These are phyloP conservation scores for Cordyceps tenuipes DNA, from an alignment of 2,329 filamentous ascomycete genomes.

Conservation along the genomic window DNA sequence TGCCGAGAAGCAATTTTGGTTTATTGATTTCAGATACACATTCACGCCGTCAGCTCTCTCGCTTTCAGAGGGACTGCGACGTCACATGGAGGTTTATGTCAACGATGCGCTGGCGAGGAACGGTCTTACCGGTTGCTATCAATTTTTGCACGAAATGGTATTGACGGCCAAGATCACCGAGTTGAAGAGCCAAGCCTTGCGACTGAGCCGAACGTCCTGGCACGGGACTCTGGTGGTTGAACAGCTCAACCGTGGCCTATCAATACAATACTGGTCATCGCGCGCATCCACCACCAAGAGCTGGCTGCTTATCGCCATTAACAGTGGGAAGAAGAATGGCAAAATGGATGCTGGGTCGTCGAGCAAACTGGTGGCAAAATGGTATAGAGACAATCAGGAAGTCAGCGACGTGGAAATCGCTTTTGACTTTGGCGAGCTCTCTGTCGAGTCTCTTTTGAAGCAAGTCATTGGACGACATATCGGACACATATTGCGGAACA, in stretches of 20 bases:
- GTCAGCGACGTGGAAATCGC: conserved; percentile 58
- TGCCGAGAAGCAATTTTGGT: conserved; percentile 77
- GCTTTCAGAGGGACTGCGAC: conserved; percentile 55
- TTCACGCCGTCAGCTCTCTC: conserved; percentile 61
- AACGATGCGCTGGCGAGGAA: conserved; percentile 63
- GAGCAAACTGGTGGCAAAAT: conserved; percentile 57
- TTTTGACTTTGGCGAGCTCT: conserved; percentile 60
- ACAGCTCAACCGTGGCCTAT: conserved; percentile 68
- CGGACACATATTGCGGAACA: conserved; percentile 59
- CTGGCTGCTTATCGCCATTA: conserved; percentile 83
- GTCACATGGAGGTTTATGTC: conserved; percentile 59
- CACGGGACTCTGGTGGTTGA: conserved; percentile 70
- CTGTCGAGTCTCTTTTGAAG: conserved; percentile 65
- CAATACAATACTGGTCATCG: conserved; percentile 84
- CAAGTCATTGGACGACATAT: conserved; percentile 68
- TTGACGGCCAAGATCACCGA: conserved; percentile 86
- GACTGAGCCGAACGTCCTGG: conserved; percentile 66
- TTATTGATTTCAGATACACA: conserved; percentile 81
- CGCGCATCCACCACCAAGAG: conserved; percentile 55
- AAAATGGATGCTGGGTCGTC: conserved; percentile 34
- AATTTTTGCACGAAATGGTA: conserved; percentile 78
- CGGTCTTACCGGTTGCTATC: conserved; percentile 73
- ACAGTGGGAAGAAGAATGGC: conserved; percentile 48
- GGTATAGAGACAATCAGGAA: conserved; percentile 78
- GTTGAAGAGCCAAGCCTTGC: conserved; percentile 66